Evolutionary conservation across 108 stramenopile genomes (phyloP).

Genomic region (Stephanodiscus triporus): DNA sequence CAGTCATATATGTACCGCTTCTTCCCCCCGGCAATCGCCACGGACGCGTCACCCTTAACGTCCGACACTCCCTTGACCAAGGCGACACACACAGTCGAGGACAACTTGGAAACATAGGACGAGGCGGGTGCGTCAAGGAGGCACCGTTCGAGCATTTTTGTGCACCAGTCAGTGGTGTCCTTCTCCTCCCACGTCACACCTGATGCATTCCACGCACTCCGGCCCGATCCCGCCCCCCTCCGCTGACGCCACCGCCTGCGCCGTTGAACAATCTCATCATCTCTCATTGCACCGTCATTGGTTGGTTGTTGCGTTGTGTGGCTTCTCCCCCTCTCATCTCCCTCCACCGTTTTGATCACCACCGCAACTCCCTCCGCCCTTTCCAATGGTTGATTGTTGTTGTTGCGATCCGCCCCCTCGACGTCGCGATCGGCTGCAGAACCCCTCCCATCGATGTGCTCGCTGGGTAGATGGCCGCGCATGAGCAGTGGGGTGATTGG

Average conservation of each 20-base stretch:
- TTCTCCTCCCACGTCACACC: constrained; percentile 96
- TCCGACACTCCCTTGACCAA: constrained; percentile 62
- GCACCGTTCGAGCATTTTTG: constrained; percentile 47
- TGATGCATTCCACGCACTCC: constrained; percentile 88
- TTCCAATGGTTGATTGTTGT: too few relatives aligned
- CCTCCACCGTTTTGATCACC: too few relatives aligned
- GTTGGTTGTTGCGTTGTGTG: too few relatives aligned
- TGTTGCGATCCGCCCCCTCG: too few relatives aligned
- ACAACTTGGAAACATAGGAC: constrained; percentile 10
- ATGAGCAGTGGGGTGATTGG: too few relatives aligned
- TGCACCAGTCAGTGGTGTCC: constrained; percentile 84
- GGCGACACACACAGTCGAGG: constrained; percentile 22
- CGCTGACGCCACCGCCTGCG: constrained; percentile 19
- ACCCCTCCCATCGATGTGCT: too few relatives aligned
- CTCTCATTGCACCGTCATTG: too few relatives aligned
- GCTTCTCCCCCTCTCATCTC: too few relatives aligned
- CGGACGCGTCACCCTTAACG: constrained; percentile 92
- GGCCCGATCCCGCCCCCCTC: constrained; percentile 12
- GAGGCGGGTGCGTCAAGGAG: constrained; percentile 53
- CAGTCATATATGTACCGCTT: constrained; percentile 95
- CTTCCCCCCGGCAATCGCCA: constrained; percentile 91
- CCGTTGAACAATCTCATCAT: too few relatives aligned
- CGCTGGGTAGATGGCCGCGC: too few relatives aligned
- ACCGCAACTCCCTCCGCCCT: too few relatives aligned
- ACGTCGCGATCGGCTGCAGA: too few relatives aligned